Percentiles rank a stretch among this genome's conserved stretches.
Evolutionary conservation across 78 protist genomes (phyloP).

Genomic region (Andalucia godoyi): DNA sequence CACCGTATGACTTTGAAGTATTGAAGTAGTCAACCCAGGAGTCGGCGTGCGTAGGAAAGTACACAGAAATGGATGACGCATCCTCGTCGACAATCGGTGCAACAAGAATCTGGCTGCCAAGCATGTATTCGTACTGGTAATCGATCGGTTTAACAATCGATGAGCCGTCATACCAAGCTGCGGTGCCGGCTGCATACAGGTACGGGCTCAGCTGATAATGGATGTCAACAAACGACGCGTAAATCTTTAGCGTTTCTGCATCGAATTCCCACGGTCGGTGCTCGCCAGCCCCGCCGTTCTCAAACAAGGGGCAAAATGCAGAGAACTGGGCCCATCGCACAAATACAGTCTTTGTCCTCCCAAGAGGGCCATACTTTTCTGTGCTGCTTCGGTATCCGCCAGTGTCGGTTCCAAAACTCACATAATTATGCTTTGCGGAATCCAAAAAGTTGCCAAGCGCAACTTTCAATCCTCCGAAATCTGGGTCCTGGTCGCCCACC

Average conservation of each 20-base stretch:
- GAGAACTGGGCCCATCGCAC: neutral
- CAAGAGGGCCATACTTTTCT: neutral
- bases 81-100: neutral
- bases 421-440: neutral
- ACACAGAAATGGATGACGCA: too few relatives aligned
- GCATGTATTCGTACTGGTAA: neutral
- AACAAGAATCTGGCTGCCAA: neutral
- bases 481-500: slow-evolving; percentile 6
- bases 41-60: neutral
- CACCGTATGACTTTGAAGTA: too few relatives aligned
- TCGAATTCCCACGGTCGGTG: slow-evolving; percentile 8
- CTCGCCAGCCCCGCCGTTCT: slow-evolving; percentile 6
- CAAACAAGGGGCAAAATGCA: neutral
- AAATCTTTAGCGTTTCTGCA: neutral
- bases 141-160: neutral
- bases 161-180: neutral
- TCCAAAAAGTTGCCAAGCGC: neutral
- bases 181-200: neutral
- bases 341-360: neutral
- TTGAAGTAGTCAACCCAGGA: neutral
- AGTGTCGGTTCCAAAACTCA: neutral
- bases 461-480: neutral
- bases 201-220: neutral
- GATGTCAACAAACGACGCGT: neutral
- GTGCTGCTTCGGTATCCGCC: neutral